Percentiles rank a stretch among this genome's conserved stretches.
These are phyloP conservation scores for Thuidium tamariscinum DNA, from an alignment of 225 moss, liverwort and hornwort genomes.

Conservation along the genomic window DNA sequence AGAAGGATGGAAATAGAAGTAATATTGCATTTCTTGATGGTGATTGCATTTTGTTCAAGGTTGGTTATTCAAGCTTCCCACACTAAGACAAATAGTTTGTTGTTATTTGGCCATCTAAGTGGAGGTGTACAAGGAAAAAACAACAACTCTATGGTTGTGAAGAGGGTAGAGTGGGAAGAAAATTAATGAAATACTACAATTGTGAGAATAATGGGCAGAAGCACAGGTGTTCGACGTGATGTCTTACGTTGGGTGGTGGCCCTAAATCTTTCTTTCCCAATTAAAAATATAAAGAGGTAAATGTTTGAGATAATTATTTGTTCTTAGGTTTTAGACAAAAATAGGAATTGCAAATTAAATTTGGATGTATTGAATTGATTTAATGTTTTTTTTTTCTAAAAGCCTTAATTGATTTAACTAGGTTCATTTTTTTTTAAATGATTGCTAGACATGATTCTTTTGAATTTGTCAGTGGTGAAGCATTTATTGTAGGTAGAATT, in stretches of 20 bases:
- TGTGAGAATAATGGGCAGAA: slow-evolving; percentile 35
- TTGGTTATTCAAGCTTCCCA: not conserved
- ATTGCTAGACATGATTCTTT: not conserved
- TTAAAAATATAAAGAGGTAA: slow-evolving; percentile 80
- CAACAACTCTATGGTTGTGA: not conserved
- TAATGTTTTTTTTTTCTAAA: not conserved
- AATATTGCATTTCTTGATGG: not conserved
- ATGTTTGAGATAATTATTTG: not conserved
- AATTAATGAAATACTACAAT: not conserved
- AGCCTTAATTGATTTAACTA: not conserved
- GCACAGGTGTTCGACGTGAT: slow-evolving; percentile 61
- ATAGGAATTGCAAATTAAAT: not conserved
- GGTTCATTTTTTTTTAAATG: not conserved
- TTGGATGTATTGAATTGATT: not conserved
- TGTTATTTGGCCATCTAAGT: not conserved
- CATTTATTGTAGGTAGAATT: not conserved
- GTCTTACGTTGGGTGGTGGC: slow-evolving; percentile 86
- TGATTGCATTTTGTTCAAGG: not conserved
- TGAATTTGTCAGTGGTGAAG: not conserved
- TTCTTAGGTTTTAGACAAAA: not conserved
- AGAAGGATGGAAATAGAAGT: not conserved
- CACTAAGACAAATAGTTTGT: not conserved
- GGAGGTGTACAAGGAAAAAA: not conserved
- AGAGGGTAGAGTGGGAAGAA: not conserved
- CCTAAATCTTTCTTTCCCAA: slow-evolving; percentile 78